phyloP scores from a whole-genome alignment of 2,329 filamentous ascomycete species.

The Fusarium udum region DNA sequence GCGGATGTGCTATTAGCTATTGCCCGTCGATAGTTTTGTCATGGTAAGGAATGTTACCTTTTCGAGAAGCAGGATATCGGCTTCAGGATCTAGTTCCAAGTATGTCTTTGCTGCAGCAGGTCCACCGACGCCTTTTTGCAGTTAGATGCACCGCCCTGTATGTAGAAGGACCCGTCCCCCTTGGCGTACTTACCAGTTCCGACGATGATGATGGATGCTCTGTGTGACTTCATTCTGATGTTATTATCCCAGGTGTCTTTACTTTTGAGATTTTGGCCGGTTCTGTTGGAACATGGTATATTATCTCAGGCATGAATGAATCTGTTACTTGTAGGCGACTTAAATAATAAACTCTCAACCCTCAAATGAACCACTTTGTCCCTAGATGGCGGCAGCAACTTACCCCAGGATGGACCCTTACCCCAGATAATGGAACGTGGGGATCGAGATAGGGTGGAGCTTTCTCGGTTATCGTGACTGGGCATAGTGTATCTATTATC shows the following conservation, averaged over 20 bases:
- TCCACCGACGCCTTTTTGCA: neutral
- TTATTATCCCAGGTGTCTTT: rapidly evolving
- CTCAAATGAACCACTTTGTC: neutral
- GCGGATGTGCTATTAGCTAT: too few species aligned
- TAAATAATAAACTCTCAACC: neutral
- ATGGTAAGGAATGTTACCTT: neutral
- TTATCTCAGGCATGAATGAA: too few species aligned
- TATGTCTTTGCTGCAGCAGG: neutral
- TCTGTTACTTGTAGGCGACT: rapidly evolving
- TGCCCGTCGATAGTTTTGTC: too few species aligned
- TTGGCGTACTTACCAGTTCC: neutral
- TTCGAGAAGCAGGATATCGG: neutral
- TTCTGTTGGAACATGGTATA: rapidly evolving
- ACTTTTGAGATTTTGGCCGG: rapidly evolving
- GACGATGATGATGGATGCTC: rapidly evolving
- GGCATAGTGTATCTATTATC: too few species aligned
- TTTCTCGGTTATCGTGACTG: neutral
- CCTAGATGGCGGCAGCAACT: rapidly evolving
- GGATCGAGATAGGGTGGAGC: neutral
- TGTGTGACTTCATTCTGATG: neutral
- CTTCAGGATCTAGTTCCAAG: neutral
- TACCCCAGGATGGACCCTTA: neutral
- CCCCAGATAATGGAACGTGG: neutral
- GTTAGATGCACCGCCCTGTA: neutral
- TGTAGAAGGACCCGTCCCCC: rapidly evolving